A percentile compares a stretch with the other conserved stretches of the same genome.
Conservation (phyloP, 1,284 basidiomycete genomes). For the Trichosporon faecale region DNA sequence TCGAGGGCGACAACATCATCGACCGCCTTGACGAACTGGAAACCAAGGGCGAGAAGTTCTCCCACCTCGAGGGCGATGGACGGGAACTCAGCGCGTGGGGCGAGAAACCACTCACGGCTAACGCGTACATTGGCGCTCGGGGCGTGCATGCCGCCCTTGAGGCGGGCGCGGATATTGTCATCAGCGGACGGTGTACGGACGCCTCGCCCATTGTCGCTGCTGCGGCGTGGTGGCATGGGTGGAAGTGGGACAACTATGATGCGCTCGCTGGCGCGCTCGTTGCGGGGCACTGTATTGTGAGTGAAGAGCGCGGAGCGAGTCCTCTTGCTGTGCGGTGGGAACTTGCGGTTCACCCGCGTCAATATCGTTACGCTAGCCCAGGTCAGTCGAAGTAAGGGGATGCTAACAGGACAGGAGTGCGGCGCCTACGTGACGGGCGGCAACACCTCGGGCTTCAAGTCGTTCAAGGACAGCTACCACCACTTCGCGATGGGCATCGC, state of each 20-base stretch:
- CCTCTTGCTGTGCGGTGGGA: background rate
- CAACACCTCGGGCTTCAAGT: conserved; percentile 33
- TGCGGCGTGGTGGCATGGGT: conserved; percentile 32
- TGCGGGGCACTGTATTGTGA: conserved; percentile 25
- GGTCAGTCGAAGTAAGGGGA: background rate
- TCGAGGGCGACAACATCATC: conserved; percentile 25
- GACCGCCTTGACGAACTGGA: conserved; percentile 18
- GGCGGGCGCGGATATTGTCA: conserved; percentile 35
- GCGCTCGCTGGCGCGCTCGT: conserved; percentile 31
- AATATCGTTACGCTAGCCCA: background rate
- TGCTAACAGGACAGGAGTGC: conserved; percentile 18
- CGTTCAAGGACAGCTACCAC: conserved; percentile 24
- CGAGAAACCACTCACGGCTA: conserved; percentile 20
- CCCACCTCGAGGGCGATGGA: conserved; percentile 22
- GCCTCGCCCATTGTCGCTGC: conserved; percentile 30
- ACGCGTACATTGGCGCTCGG: conserved; percentile 24
- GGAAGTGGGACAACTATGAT: conserved; percentile 28
- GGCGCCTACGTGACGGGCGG: conserved; percentile 35
- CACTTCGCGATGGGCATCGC: conserved; percentile 34
- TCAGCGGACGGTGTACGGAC: conserved; percentile 35
- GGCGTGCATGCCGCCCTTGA: conserved; percentile 21
- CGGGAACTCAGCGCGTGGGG: conserved; percentile 15
- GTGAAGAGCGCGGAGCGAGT: background rate
- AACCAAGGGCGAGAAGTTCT: conserved; percentile 18
- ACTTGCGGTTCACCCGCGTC: background rate